phyloP scores from a whole-genome alignment of 139 green algal species.

The Zygnema circumcarinatum region DNA sequence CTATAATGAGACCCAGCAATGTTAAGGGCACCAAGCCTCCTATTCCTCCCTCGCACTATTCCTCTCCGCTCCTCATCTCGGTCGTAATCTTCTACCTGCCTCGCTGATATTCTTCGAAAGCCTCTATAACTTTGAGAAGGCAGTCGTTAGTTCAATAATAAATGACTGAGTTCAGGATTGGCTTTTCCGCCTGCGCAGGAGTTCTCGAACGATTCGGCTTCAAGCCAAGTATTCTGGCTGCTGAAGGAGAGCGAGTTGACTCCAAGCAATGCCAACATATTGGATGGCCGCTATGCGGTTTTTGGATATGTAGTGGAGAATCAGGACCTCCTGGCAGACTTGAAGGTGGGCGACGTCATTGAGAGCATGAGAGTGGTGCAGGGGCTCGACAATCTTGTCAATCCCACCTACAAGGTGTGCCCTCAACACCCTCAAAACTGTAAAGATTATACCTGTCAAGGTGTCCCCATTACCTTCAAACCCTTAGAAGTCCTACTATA shows the following conservation, averaged over 20 bases:
- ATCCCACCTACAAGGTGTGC: slow-evolving; percentile 41
- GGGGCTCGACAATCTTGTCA: slow-evolving; percentile 61
- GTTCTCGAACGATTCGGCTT: slow-evolving; percentile 94
- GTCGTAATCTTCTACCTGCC: no score
- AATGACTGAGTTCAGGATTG: no score
- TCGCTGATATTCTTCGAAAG: no score
- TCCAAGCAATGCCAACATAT: slow-evolving; percentile 91
- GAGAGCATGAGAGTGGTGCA: slow-evolving; percentile 63
- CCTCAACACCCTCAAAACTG: not conserved
- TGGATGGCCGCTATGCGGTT: slow-evolving; percentile 94
- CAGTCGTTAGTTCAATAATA: no score
- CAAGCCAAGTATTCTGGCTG: slow-evolving; percentile 92
- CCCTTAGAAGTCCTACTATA: no score
- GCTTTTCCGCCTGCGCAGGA: slow-evolving; percentile 65
- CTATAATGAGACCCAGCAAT: no score
- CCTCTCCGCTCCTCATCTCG: no score
- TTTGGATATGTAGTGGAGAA: slow-evolving; percentile 94
- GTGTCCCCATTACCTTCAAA: no score
- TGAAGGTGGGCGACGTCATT: slow-evolving; percentile 70
- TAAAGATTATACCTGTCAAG: no score
- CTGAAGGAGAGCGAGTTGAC: slow-evolving; percentile 99
- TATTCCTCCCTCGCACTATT: no score
- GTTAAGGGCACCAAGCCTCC: no score
- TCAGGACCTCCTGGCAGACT: slow-evolving; percentile 63
- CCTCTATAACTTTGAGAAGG: no score